A percentile compares a stretch with the other conserved stretches of the same genome.
Evolutionary conservation across 768 basidiomycete genomes (phyloP).

Genomic region (Hygrophorus pudorinus): DNA sequence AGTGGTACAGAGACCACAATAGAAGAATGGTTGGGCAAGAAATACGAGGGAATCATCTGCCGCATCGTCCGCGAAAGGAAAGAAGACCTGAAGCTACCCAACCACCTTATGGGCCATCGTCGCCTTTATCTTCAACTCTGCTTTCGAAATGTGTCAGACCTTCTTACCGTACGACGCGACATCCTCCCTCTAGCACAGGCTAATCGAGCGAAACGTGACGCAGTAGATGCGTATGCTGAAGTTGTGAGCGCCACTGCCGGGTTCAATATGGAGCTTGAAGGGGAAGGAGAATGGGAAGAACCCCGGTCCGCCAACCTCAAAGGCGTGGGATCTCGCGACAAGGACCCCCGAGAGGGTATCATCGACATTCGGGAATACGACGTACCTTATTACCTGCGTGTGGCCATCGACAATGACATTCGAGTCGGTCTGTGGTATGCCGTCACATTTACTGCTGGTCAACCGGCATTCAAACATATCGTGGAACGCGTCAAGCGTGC

Average conservation of each 20-base stretch:
- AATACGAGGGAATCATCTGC: slow-evolving; percentile 79
- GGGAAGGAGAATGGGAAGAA: slow-evolving; percentile 54
- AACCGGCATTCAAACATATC: slow-evolving; percentile 62
- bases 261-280: slow-evolving; percentile 55
- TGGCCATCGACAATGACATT: slow-evolving; percentile 98
- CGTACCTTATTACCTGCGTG: slow-evolving; percentile 93
- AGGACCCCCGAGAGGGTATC: slow-evolving; percentile 85
- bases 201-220: slow-evolving; percentile 87
- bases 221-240: slow-evolving; percentile 96
- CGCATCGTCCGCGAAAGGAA: slow-evolving; percentile 77
- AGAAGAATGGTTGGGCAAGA: slow-evolving; percentile 93
- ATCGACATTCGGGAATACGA: slow-evolving; percentile 95
- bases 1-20: slow-evolving; percentile 77
- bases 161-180: slow-evolving; percentile 80
- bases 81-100: slow-evolving; percentile 91
- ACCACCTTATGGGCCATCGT: slow-evolving; percentile 93
- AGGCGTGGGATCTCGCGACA: slow-evolving; percentile 34
- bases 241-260: slow-evolving; percentile 76
- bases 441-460: slow-evolving; percentile 73
- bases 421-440: slow-evolving; percentile 98
- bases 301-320: slow-evolving; percentile 24
- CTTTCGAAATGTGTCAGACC: slow-evolving; percentile 91
- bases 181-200: slow-evolving; percentile 81
- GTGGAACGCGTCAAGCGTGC: slow-evolving; percentile 91
- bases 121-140: slow-evolving; percentile 80